Base-by-base conservation (phyloP, 306 rosid genomes). In the Prunus mira region DNA sequence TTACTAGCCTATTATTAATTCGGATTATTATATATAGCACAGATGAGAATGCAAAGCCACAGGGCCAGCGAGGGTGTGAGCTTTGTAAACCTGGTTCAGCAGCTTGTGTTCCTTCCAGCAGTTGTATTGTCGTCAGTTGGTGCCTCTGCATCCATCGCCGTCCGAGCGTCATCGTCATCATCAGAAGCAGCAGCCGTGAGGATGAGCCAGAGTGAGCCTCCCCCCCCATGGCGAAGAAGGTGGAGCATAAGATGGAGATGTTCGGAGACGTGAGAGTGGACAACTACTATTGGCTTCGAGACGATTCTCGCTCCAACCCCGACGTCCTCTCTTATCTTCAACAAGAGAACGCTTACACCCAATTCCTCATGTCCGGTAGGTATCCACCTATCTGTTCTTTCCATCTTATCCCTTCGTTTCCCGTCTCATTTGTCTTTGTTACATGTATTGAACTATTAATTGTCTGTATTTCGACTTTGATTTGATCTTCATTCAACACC, bases 261-360 rank as follows among this genome's bases (percentile, higher is more conserved):
- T 92, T 95, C 76, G 88, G 91, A 25, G 96, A 95, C 55, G 91
- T 82, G 7, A 88, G 98, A 61, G 80, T 89, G 69, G 98, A 92
- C 69, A 84, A 89, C 76, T 92, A 92, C 85, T 92, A 89, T 32
- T 92, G 98, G 97, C 94, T 92, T 43, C 93, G 97, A 6, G 93
- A 95, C 43, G 98, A 95, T 79, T 84, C 96, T 38, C 95, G 98
- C 74, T 78, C 87, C 72, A 62, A 88, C 71, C 85, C 95, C 1
- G 87, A 85, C 13, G 83, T 92, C 17, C 89, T 92, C 65, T 84
- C 90, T 25, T 79, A 95, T 79, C 91, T 92, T 75, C 65, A 72
- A 45, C 86, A 88, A 64, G 97, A 92, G 74, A 95, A 95, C 80
- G 84, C 72, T 15, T 89, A 90, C 74, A 77, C 92, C 1, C 83